Percentiles rank a stretch among this genome's conserved stretches.
These are phyloP conservation scores for Rhytidiadelphus loreus DNA, from an alignment of 225 moss, liverwort and hornwort genomes.

Conservation along the genomic window DNA sequence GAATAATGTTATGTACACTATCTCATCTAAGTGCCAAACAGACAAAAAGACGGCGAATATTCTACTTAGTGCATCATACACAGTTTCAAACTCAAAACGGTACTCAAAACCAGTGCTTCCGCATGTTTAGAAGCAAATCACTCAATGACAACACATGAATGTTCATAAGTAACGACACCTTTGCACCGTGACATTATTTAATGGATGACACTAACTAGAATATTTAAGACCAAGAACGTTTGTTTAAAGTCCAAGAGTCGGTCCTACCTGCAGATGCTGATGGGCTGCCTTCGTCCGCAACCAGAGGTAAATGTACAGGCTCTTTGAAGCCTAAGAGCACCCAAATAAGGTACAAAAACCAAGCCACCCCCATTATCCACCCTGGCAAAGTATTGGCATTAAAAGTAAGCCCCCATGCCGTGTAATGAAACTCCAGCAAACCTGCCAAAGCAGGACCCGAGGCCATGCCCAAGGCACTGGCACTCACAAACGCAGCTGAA, in stretches of 20 bases:
- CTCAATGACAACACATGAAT: neutral
- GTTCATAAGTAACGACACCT: neutral
- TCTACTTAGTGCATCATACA: neutral
- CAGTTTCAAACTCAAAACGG: neutral
- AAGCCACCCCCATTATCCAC: slow-evolving; percentile 63
- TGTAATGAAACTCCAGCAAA: slow-evolving; percentile 31
- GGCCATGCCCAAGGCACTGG: slow-evolving; percentile 87
- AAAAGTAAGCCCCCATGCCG: slow-evolving; percentile 37
- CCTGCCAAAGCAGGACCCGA: slow-evolving; percentile 75
- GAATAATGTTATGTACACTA: neutral
- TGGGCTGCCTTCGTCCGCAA: neutral
- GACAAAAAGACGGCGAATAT: neutral
- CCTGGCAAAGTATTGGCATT: slow-evolving; percentile 76
- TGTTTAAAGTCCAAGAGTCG: neutral
- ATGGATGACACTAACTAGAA: neutral
- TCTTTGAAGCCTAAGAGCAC: slow-evolving; percentile 60
- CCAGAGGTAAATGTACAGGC: slow-evolving; percentile 24
- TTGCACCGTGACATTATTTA: neutral
- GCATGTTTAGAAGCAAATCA: neutral
- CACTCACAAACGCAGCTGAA: slow-evolving; percentile 88
- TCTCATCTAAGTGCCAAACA: neutral
- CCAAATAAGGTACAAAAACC: slow-evolving; percentile 58
- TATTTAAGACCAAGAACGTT: too few relatives aligned
- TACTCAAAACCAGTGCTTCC: neutral
- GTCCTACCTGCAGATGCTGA: neutral